Evolutionary conservation across 2,329 filamentous ascomycete species (phyloP).

Genomic region (Periconia digitata): DNA sequence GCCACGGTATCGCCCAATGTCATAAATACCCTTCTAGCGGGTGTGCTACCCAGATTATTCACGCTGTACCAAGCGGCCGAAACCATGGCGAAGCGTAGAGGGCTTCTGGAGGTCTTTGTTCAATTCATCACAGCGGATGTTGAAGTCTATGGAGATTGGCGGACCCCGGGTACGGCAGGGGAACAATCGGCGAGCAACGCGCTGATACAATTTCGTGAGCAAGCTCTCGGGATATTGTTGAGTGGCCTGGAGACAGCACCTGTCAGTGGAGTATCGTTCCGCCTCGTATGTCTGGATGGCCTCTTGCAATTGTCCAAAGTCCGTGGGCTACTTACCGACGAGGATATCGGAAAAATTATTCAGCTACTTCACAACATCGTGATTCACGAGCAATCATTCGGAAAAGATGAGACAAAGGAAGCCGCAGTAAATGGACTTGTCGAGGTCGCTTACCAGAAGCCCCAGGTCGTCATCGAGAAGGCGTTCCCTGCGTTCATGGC

Average conservation of each 20-base stretch:
- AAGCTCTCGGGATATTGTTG: constrained; percentile 46
- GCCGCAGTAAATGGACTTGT: constrained; percentile 61
- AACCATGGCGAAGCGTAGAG: constrained; percentile 63
- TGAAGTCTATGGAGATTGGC: constrained; percentile 59
- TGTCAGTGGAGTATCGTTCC: constrained; percentile 53
- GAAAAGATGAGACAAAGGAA: constrained; percentile 59
- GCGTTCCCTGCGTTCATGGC: constrained; percentile 68
- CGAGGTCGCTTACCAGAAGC: constrained; percentile 63
- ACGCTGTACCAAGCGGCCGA: constrained; percentile 63
- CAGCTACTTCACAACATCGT: constrained; percentile 64
- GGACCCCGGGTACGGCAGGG: constrained; percentile 42
- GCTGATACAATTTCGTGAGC: constrained; percentile 43
- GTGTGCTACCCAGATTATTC: constrained; percentile 60
- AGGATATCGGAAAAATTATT: constrained; percentile 53
- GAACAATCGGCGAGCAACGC: constrained; percentile 37
- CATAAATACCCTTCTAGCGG: constrained; percentile 58
- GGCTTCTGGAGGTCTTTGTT: constrained; percentile 62
- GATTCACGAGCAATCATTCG: constrained; percentile 59
- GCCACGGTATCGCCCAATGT: constrained; percentile 58
- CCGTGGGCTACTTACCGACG: constrained; percentile 44
- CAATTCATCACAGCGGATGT: constrained; percentile 61
- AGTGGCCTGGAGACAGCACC: constrained; percentile 48
- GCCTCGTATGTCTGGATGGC: constrained; percentile 48
- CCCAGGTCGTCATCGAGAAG: constrained; percentile 63
- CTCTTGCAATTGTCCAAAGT: constrained; percentile 47